phyloP scores from a whole-genome alignment of 2,329 filamentous ascomycete genomes.

The Colletotrichum orbiculare region DNA sequence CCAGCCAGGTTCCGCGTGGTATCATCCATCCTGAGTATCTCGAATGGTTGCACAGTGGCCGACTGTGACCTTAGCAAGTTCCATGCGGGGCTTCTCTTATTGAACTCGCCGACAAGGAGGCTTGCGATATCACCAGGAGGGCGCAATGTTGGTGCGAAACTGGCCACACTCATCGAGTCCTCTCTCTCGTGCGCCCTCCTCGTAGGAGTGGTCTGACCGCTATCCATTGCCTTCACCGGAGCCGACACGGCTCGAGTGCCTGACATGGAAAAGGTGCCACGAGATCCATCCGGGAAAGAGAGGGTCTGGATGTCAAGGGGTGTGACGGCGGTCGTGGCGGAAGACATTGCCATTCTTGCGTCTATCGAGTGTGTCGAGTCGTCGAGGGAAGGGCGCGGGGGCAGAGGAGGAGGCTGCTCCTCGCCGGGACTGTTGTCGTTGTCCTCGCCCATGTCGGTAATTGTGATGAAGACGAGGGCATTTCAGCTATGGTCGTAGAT shows the following conservation, averaged over 20 bases:
- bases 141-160: constrained; percentile 72
- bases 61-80: constrained; percentile 73
- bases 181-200: constrained; percentile 61
- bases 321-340: constrained; percentile 86
- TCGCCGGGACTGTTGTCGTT: constrained; percentile 40
- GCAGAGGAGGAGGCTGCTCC: constrained; percentile 65
- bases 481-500: constrained; percentile 28
- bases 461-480: constrained; percentile 15
- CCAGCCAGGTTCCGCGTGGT: constrained; percentile 67
- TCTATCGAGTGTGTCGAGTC: constrained; percentile 47
- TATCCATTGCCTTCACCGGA: constrained; percentile 44
- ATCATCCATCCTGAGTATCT: constrained; percentile 56
- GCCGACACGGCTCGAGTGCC: constrained; percentile 50
- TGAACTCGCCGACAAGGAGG: constrained; percentile 78
- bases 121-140: constrained; percentile 81
- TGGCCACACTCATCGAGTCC: constrained; percentile 74
- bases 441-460: constrained; percentile 45
- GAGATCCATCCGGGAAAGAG: constrained; percentile 75
- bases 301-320: constrained; percentile 83
- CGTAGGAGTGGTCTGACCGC: constrained; percentile 54
- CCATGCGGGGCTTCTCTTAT: constrained; percentile 75
- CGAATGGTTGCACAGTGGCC: constrained; percentile 69
- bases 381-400: constrained; percentile 56
- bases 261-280: constrained; percentile 68
- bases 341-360: constrained; percentile 53